Evolutionary conservation across 2,329 filamentous ascomycete species (phyloP).

Genomic region (Monosporascus cannonballus): DNA sequence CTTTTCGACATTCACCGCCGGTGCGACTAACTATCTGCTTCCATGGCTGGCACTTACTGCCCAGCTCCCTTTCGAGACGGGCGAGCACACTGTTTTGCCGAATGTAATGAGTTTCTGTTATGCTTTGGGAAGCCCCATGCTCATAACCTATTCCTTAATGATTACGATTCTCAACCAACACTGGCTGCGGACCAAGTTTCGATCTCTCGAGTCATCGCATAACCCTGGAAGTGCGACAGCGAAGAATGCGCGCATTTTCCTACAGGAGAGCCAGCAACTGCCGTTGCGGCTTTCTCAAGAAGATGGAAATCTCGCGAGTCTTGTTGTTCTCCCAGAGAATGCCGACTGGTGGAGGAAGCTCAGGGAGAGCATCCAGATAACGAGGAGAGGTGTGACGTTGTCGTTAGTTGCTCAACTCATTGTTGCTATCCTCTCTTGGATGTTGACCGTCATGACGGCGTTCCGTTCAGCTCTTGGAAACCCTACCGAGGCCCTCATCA

Average conservation of each 20-base stretch:
- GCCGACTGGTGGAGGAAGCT: constrained; percentile 11
- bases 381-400: constrained; percentile 9
- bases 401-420: constrained; percentile 11
- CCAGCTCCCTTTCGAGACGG: constrained; percentile 15
- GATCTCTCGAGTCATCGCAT: constrained; percentile 4
- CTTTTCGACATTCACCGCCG: constrained; percentile 10
- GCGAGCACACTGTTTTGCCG: constrained; percentile 8
- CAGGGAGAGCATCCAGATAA: constrained; percentile 4
- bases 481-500: constrained; percentile 7
- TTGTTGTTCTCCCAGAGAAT: constrained; percentile 10
- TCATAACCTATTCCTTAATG: constrained; percentile 14
- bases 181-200: constrained; percentile 9
- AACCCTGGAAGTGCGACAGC: background rate
- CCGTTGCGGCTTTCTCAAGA: constrained; percentile 9
- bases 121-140: constrained; percentile 13
- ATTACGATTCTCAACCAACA: constrained; percentile 15
- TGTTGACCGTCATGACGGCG: constrained; percentile 7
- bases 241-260: constrained; percentile 9
- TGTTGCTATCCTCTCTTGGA: constrained; percentile 11
- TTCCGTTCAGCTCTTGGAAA: constrained; percentile 9
- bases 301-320: constrained; percentile 9
- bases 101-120: constrained; percentile 14
- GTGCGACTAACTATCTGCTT: constrained; percentile 12
- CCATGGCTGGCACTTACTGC: constrained; percentile 16
- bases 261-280: constrained; percentile 11